phyloP scores from a whole-genome alignment of 2,329 filamentous ascomycete genomes.

The Aspergillus sp. region DNA sequence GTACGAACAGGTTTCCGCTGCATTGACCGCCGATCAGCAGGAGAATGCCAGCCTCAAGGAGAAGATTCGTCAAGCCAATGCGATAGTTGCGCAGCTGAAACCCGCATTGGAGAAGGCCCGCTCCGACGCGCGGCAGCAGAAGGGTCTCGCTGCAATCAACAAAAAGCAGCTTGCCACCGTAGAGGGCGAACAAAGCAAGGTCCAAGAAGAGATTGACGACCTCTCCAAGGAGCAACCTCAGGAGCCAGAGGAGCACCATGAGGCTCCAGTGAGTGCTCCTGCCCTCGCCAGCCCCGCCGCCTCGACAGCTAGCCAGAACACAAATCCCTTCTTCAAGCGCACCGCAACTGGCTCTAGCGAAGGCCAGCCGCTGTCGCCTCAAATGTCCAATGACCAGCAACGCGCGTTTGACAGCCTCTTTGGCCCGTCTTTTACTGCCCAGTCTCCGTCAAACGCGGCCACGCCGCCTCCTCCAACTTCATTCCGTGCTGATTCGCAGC shows the following conservation, averaged over 20 bases:
- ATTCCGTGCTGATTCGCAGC: constrained; percentile 58
- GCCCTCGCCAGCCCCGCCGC: constrained; percentile 66
- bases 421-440: constrained; percentile 63
- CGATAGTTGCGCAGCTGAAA: constrained; percentile 78
- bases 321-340: constrained; percentile 91
- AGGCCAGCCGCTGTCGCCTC: constrained; percentile 48
- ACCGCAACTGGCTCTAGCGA: constrained; percentile 50
- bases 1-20: constrained; percentile 71
- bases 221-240: constrained; percentile 59
- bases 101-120: constrained; percentile 91
- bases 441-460: constrained; percentile 28
- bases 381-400: constrained; percentile 50
- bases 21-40: constrained; percentile 80
- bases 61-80: constrained; percentile 78
- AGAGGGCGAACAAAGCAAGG: constrained; percentile 83
- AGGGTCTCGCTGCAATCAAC: constrained; percentile 94
- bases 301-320: constrained; percentile 65
- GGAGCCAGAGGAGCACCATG: constrained; percentile 54
- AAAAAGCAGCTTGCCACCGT: constrained; percentile 94
- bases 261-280: constrained; percentile 35
- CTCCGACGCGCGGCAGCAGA: constrained; percentile 89
- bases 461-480: constrained; percentile 55
- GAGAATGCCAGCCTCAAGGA: constrained; percentile 87
- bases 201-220: constrained; percentile 75
- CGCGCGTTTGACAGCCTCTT: constrained; percentile 85